Base-by-base conservation (phyloP, 176 grass and related monocot species). In the Canna indica region DNA sequence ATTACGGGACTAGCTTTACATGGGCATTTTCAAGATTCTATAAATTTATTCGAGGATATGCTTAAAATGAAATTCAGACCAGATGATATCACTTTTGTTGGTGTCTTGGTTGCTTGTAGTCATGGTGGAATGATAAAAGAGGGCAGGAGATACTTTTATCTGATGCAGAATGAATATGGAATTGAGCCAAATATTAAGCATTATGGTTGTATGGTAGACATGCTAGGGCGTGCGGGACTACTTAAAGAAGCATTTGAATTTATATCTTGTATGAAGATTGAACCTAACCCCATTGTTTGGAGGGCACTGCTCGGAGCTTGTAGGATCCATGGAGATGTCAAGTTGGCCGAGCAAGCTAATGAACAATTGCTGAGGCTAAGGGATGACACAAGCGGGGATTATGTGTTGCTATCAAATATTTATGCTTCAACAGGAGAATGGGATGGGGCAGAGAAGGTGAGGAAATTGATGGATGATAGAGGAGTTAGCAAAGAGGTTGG, bases 181-280 rank as follows among this genome's bases (percentile, higher is more conserved):
- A 88, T 96, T 22, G 68, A 83, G 36, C 91, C 88, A 32, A 83
- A 88, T n/a, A n/a, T n/a, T n/a, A n/a, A n/a, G n/a, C n/a, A n/a
- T n/a, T n/a, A n/a, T n/a, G n/a, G n/a, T n/a, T 86, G 85, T 48
- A 81, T 96, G 85, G 91, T 96, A 57, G 91, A 96, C 70, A 86
- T 96, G 73, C 82, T 96, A 36, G 83, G 88, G 48, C 88, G 88
- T 12, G 88, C 83, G 0, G 91, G 91, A 3, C 67, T 96, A 63
- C 76, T 96, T 48, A 86, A 88, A 72, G 85, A 96, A 73, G 88
- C 88, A 25, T 91, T 91, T 68, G 65, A 91, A 48, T 86, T 96
- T 73, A 70, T 96, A 10, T 70, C 76, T 54, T 71, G 65, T 35
- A 88, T 91, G 91, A 91, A 88, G 74, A 62, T 84, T 9, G 79